Evolutionary conservation across 129 eudicot species (phyloP), one percentile per base, ranked within the genome.

Genomic region (Helianthus tuberosus): DNA sequence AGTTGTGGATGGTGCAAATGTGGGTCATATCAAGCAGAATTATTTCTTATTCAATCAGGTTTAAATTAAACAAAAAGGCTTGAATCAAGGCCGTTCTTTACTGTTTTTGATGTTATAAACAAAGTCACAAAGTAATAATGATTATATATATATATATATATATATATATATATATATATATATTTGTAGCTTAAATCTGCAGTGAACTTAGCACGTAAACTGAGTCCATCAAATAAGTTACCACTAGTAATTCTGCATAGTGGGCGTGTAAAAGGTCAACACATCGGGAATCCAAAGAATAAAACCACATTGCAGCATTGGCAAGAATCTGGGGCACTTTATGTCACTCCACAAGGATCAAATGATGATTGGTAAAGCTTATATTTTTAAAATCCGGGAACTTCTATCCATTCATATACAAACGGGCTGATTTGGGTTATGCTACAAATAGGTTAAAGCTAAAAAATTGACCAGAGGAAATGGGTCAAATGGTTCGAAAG

Each of bases 1-100:
- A 5, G 94, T 95, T 16, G 83, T 95, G 47, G 99, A 95, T 80
- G 99, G 94, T 75, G 99, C 99, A 68, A 95, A 95, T 82, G 81
- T 91, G 46, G 92, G 92, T 15, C 86, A 91, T 70, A 68, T 69
- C 68, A 82, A 82, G 77, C 81, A 84, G 55, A 79, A 68, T n/a
- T 9, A 46, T 14, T 95, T 95, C 63, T 83, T 44, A 64, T 95
- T 94, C 70, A 55, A 43, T 58, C 89, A 88, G 96, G 97, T 91
- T 71, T 9, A 27, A 39, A 9, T 41, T 25, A n/a, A 44, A 83
- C 65, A 55, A 1, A 3, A 32, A 52, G 15, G 32, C 50, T 52
- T 71, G 49, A 76, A 55, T 27, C 47, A 27, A 74, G 27, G 25
- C 41, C 8, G 25, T 63, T 63, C 36, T 64, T 74, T 1, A 44